Base-by-base conservation (phyloP, 2,329 filamentous ascomycete genomes). In the Neonectria ditissima region DNA sequence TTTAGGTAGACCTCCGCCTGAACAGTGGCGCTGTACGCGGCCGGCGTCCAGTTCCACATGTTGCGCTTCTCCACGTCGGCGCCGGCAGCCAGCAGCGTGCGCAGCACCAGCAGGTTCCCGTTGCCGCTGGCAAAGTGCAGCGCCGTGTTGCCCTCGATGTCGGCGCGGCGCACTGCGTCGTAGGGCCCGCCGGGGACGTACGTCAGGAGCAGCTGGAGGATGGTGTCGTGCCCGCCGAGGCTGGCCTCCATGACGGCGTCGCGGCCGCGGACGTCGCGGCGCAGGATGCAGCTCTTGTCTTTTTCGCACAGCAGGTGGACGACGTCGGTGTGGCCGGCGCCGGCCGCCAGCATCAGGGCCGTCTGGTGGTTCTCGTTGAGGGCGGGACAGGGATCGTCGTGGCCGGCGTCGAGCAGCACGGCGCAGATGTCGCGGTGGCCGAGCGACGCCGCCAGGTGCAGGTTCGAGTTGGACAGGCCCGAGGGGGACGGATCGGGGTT, bases 1-100 rank as follows among this genome's bases (percentile, higher is more conserved):
- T 92, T 93, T 65, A 96, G 89, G 75, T 97, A 96, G 1, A 94
- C 91, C 78, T 97, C 93, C 1, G 92, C 92, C 75, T 93, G 91
- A 8, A 93, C 90, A 0, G 92, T 95, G 14, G 92, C 89, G 66
- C 90, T 92, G 77, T 97, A 97, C 18, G 90, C 88, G n/a, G 94
- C 85, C 0, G 94, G 91, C 1, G 90, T 94, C 92, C 93, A 97
- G 74, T 88, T 90, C 83, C 90, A 93, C 2, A 88, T 81, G 74
- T 97, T 97, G 69, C 85, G 84, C 59, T 87, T 87, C 58, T 91
- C 84, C 0, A 92, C 87, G 69, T 94, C 90, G 0, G 93, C 92
- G 11, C 93, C 93, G 1, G 92, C 92, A 3, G 91, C 89, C 13
- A 97, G 83, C 56, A 97, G 82, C 37, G 93, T 91, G 45, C 93